Percentiles rank a stretch among this genome's conserved stretches.
These are phyloP conservation scores for Cladorrhinum samala DNA, from an alignment of 495 filamentous ascomycete genomes.

Conservation along the genomic window DNA sequence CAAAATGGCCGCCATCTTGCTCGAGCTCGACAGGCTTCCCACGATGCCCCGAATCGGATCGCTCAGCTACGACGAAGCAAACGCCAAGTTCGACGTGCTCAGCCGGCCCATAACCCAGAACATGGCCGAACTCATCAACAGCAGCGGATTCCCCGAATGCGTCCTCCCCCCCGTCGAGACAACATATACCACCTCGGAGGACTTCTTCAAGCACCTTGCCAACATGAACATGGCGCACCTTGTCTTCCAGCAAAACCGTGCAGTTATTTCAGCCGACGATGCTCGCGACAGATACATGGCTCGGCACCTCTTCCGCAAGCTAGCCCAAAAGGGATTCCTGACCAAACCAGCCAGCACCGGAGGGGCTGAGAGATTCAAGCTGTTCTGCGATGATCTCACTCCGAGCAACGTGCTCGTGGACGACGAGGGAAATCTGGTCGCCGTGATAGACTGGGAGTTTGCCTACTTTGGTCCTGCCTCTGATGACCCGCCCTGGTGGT, in stretches of 20 bases:
- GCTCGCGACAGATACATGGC: constrained; percentile 33
- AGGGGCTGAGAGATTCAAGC: constrained; percentile 12
- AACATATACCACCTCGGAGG: constrained; percentile 26
- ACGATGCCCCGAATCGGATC: constrained; percentile 34
- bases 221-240: constrained; percentile 38
- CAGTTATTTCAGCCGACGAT: constrained; percentile 30
- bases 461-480: constrained; percentile 8
- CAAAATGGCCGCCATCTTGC: constrained; percentile 29
- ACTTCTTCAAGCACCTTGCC: constrained; percentile 37
- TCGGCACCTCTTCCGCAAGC: constrained; percentile 28
- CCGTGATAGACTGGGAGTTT: constrained; percentile 13
- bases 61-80: constrained; percentile 13
- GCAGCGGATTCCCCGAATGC: constrained; percentile 17
- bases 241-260: constrained; percentile 35
- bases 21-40: constrained; percentile 28
- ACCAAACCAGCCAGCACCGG: not conserved
- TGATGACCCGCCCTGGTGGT: constrained; percentile 8
- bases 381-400: constrained; percentile 25
- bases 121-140: constrained; percentile 22
- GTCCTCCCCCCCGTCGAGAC: constrained; percentile 13
- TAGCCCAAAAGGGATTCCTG: constrained; percentile 25
- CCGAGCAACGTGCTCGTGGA: constrained; percentile 29
- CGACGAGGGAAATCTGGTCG: constrained; percentile 3
- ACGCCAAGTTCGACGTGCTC: constrained; percentile 11
- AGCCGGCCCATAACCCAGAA: constrained; percentile 24